Evolutionary conservation across 148 eudicot genomes (phyloP).

Genomic region (Chenopodium quinoa): DNA sequence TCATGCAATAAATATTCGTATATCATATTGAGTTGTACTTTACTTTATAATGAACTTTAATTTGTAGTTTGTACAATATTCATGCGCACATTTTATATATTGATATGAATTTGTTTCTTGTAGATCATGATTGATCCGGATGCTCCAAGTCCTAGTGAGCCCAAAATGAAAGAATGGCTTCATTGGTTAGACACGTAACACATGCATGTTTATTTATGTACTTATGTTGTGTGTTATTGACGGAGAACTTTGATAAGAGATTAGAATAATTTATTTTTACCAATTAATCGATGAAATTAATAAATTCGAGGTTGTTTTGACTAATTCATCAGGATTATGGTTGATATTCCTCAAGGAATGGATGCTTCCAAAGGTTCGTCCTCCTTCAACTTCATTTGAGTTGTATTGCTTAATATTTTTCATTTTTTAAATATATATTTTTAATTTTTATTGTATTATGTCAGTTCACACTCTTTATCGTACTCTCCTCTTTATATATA

Average conservation of each 20-base stretch:
- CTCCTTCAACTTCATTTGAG: not conserved
- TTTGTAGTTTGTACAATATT: too few species aligned
- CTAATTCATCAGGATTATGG: slow-evolving; percentile 24
- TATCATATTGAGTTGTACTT: too few species aligned
- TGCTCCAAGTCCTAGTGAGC: slow-evolving; percentile 60
- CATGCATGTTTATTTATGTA: not conserved
- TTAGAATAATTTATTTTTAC: not conserved
- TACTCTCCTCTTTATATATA: too few species aligned
- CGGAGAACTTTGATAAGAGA: not conserved
- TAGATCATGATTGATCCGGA: slow-evolving; percentile 59
- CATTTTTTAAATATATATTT: too few species aligned
- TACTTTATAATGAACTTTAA: not conserved
- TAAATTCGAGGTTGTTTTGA: not conserved
- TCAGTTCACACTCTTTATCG: too few species aligned
- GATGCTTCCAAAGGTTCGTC: slow-evolving; percentile 33
- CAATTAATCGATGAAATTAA: not conserved
- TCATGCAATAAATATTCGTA: too few species aligned
- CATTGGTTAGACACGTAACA: slow-evolving; percentile 35
- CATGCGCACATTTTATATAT: not conserved
- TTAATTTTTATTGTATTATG: too few species aligned
- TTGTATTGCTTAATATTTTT: too few species aligned
- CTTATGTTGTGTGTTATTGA: not conserved
- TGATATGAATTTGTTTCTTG: not conserved
- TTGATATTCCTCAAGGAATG: slow-evolving; percentile 38
- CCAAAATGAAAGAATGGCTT: slow-evolving; percentile 42